Evolutionary conservation across 306 rosid genomes (phyloP), one percentile per base, ranked within the genome.

Genomic region (Fagus sylvatica): DNA sequence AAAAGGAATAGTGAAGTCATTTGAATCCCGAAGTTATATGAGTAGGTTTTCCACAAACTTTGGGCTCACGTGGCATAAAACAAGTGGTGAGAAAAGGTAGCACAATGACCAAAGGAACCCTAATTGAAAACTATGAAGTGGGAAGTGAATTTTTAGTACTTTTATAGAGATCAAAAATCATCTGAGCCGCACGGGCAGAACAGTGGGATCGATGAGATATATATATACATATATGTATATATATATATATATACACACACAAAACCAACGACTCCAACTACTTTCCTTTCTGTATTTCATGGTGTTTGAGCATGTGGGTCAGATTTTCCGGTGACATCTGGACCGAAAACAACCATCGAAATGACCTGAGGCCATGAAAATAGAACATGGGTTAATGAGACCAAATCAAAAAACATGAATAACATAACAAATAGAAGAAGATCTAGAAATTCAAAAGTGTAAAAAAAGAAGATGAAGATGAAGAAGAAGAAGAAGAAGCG

Each of bases 251-350:
- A 66, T 65, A 32, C 46, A 19, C 71, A 17, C 61, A 53, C 12
- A 51, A 46, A 81, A 73, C 61, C 36, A 39, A 61, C 67, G 7
- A 54, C 46, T 17, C 75, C 71, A 80, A 71, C 61, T 37, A 68
- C 62, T 72, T 79, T 49, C 67, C 66, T 40, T 71, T 79, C 69
- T 17, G 83, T 49, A 82, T 85, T 61, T 86, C 74, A 77, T 60
- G 75, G 78, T 57, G 67, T 64, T 43, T 43, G 72, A 62, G 61
- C 67, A 17, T 17, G 71, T 7, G 49, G 71, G 51, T 66, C 33
- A 4, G 71, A 66, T 66, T 66, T 66, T 16, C 43, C 39, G 13
- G 30, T 37, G 70, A 28, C 6, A 16, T 64, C 71, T 66, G 30
- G 7, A 66, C 30, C 49, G 28, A 66, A 39, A 37, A 37, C 49